phyloP scores from a whole-genome alignment of 2,329 filamentous ascomycete genomes.

The Tolypocladium amazonense region DNA sequence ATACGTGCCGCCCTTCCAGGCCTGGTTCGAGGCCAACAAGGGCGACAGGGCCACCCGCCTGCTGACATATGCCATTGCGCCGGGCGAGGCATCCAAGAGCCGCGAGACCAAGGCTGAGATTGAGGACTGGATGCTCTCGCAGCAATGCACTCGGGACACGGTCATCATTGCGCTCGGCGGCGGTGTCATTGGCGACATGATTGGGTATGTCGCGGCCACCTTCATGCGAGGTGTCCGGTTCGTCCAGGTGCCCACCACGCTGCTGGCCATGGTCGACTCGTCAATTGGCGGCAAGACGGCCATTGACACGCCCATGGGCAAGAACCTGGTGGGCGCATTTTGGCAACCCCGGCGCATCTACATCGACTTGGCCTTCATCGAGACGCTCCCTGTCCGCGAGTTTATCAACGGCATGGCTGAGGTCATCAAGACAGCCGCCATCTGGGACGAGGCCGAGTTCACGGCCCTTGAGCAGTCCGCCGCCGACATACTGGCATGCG shows the following conservation, averaged over 20 bases:
- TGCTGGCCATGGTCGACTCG: constrained; percentile 96
- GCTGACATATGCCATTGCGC: constrained; percentile 76
- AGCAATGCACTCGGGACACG: constrained; percentile 89
- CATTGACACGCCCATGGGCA: constrained; percentile 90
- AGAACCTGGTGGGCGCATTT: constrained; percentile 92
- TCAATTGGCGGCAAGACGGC: constrained; percentile 98
- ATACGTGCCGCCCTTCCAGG: constrained; percentile 70
- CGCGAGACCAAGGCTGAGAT: constrained; percentile 89
- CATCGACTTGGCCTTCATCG: constrained; percentile 84
- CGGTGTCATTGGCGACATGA: constrained; percentile 96
- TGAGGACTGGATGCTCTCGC: constrained; percentile 91
- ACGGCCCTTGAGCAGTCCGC: constrained; percentile 74
- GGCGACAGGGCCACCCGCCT: constrained; percentile 45
- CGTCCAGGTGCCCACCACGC: constrained; percentile 89
- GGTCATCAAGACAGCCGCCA: constrained; percentile 94
- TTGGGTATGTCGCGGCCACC: constrained; percentile 92
- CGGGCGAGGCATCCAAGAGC: constrained; percentile 89
- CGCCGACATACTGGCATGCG: constrained; percentile 50
- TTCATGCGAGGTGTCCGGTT: constrained; percentile 98
- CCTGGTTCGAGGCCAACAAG: constrained; percentile 20
- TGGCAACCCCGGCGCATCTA: constrained; percentile 95
- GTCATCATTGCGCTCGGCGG: constrained; percentile 91
- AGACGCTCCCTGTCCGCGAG: constrained; percentile 80
- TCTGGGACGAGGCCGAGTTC: constrained; percentile 88
- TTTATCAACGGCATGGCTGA: constrained; percentile 99